Conservation (phyloP, 495 filamentous ascomycete species). For the Mycothermus thermophilus region DNA sequence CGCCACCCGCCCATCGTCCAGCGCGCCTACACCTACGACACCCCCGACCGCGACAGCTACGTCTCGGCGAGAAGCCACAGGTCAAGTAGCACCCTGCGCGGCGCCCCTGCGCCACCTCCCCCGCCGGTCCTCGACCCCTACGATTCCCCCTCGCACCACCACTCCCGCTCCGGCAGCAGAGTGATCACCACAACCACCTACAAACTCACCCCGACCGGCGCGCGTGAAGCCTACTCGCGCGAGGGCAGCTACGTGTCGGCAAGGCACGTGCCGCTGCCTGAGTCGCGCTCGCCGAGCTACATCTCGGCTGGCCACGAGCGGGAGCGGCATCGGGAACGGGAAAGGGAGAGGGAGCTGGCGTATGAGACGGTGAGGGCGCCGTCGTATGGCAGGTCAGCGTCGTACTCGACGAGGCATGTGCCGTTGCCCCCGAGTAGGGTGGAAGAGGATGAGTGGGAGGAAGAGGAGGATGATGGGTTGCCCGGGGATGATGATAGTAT, state of each 20-base stretch:
- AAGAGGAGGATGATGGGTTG: background rate
- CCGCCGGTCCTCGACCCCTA: background rate
- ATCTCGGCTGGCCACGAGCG: conserved; percentile 11
- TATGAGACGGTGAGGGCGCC: background rate
- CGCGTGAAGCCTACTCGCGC: conserved; percentile 8
- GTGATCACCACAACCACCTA: conserved; percentile 18
- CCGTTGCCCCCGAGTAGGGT: conserved; percentile 37
- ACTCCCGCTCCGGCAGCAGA: conserved; percentile 17
- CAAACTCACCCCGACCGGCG: conserved; percentile 12
- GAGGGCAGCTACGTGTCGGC: conserved; percentile 16
- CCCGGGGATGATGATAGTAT: conserved; percentile 31
- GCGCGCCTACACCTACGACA: conserved; percentile 20
- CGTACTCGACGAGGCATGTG: too few relatives aligned
- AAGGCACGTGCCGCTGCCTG: too few relatives aligned
- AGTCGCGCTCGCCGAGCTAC: conserved; percentile 10
- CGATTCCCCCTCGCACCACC: conserved; percentile 13
- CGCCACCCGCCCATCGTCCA: conserved; percentile 16
- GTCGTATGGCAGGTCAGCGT: too few relatives aligned
- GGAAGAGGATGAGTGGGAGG: conserved; percentile 12
- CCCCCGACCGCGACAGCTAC: conserved; percentile 23
- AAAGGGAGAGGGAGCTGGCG: background rate
- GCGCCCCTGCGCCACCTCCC: conserved; percentile 1
- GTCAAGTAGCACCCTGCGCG: conserved; percentile 20
- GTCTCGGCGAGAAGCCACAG: conserved; percentile 25
- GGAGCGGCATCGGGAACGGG: conserved; percentile 6